These are phyloP conservation scores for Aspergillus spinulosporus DNA, from an alignment of 2,329 filamentous ascomycete genomes.

Conservation along the genomic window DNA sequence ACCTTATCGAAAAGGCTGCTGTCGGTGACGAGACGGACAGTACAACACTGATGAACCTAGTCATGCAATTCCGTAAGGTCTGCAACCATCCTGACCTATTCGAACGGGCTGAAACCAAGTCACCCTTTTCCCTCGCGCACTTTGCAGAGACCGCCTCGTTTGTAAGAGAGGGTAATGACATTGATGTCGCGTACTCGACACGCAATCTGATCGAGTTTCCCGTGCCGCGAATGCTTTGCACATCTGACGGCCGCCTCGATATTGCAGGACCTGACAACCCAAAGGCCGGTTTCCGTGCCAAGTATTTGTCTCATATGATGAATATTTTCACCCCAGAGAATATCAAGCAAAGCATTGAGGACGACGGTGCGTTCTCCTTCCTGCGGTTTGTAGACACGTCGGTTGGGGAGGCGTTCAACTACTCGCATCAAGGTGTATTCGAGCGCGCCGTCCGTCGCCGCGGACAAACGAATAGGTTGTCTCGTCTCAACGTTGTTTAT, in stretches of 20 bases:
- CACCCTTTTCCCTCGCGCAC: conserved; percentile 77
- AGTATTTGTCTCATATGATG: conserved; percentile 76
- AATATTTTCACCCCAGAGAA: conserved; percentile 87
- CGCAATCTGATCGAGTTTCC: conserved; percentile 82
- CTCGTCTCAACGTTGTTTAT: conserved; percentile 68
- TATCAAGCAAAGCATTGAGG: conserved; percentile 63
- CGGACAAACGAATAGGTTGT: conserved; percentile 57
- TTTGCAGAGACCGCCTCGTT: conserved; percentile 97
- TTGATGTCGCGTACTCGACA: conserved; percentile 83
- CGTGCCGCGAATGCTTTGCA: conserved; percentile 78
- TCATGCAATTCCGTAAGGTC: conserved; percentile 99
- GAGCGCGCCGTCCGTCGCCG: conserved; percentile 67
- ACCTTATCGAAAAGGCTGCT: conserved; percentile 95
- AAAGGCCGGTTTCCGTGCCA: conserved; percentile 75
- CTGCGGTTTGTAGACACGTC: conserved; percentile 82
- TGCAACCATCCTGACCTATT: conserved; percentile 98
- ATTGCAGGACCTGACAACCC: conserved; percentile 71
- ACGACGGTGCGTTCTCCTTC: conserved; percentile 77
- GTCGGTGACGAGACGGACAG: conserved; percentile 93
- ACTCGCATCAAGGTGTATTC: conserved; percentile 70
- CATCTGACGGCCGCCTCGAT: conserved; percentile 73
- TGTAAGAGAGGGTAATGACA: conserved; percentile 77
- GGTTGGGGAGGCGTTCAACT: conserved; percentile 67
- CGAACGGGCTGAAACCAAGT: conserved; percentile 87
- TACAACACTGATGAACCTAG: conserved; percentile 95